Evolutionary conservation across 1,139 yeast genomes (phyloP).

Genomic region (Taiozyma sp.): DNA sequence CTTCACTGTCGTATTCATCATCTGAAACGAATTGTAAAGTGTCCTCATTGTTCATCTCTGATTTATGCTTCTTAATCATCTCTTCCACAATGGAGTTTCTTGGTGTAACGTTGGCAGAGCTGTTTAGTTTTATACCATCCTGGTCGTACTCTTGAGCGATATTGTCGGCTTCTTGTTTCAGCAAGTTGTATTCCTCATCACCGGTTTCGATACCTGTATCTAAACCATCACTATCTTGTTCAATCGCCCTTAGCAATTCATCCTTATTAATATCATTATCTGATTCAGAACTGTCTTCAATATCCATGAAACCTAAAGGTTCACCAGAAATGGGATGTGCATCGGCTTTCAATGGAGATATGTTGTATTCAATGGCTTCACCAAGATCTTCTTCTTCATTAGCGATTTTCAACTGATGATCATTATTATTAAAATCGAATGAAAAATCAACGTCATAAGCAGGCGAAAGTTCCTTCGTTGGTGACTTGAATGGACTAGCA

Average conservation of each 20-base stretch:
- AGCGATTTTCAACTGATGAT: slow-evolving; percentile 23
- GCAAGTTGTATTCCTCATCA: slow-evolving; percentile 50
- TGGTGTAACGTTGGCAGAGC: slow-evolving; percentile 24
- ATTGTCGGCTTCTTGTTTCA: slow-evolving; percentile 42
- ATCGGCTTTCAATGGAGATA: slow-evolving; percentile 3
- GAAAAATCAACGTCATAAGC: slow-evolving; percentile 43
- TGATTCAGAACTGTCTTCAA: slow-evolving; percentile 33
- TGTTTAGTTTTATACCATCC: slow-evolving; percentile 26
- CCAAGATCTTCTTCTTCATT: slow-evolving; percentile 58
- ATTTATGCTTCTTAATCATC: slow-evolving; percentile 18
- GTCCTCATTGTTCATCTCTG: slow-evolving; percentile 17
- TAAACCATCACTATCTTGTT: slow-evolving; percentile 45
- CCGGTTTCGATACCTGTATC: slow-evolving; percentile 45
- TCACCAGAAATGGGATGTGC: slow-evolving; percentile 10
- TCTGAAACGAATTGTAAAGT: slow-evolving; percentile 17
- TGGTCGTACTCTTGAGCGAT: slow-evolving; percentile 34
- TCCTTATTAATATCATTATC: slow-evolving; percentile 74
- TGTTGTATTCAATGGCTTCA: slow-evolving; percentile 41
- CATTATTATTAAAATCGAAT: slow-evolving; percentile 47
- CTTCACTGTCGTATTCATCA: slow-evolving; percentile 12
- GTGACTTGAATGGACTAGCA: slow-evolving; percentile 18
- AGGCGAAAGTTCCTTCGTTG: slow-evolving; percentile 6
- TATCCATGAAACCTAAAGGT: slow-evolving; percentile 19
- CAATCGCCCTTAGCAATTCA: slow-evolving; percentile 61
- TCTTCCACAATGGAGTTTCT: slow-evolving; percentile 25